Evolutionary conservation across 768 basidiomycete genomes (phyloP).

Genomic region (Cyclocybe aegerita): DNA sequence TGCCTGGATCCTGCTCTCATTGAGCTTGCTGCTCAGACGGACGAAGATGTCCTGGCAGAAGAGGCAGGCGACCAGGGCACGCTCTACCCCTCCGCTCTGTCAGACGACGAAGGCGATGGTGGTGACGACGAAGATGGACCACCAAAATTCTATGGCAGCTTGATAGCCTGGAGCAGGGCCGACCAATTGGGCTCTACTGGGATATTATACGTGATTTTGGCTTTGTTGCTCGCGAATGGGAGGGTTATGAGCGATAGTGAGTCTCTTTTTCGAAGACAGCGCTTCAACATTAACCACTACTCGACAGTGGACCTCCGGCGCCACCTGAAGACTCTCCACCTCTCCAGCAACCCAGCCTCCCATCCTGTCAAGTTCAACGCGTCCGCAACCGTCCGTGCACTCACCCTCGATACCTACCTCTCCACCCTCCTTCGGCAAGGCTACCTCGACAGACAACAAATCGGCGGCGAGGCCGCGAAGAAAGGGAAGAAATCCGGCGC

Average conservation of each 20-base stretch:
- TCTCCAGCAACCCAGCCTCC: constrained; percentile 41
- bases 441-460: constrained; percentile 70
- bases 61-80: constrained; percentile 36
- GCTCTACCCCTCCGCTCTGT: constrained; percentile 32
- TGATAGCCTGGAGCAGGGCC: constrained; percentile 69
- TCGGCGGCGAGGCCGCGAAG: constrained; percentile 43
- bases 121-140: constrained; percentile 42
- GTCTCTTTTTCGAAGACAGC: too few species aligned
- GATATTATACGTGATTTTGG: constrained; percentile 77
- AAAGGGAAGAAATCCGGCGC: constrained; percentile 38
- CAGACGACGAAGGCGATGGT: constrained; percentile 28
- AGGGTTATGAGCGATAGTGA: constrained; percentile 72
- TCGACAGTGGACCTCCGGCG: constrained; percentile 67
- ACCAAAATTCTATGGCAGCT: constrained; percentile 57
- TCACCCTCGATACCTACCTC: constrained; percentile 69
- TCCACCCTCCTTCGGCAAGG: constrained; percentile 62
- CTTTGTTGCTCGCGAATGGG: constrained; percentile 82
- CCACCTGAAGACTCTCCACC: constrained; percentile 67
- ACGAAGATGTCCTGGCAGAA: constrained; percentile 51
- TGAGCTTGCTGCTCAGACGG: constrained; percentile 53
- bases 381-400: constrained; percentile 45
- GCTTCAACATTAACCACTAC: not conserved
- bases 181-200: constrained; percentile 74
- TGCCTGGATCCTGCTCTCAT: constrained; percentile 62
- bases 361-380: constrained; percentile 48